A percentile compares a stretch with the other conserved stretches of the same genome.
Conservation (phyloP, 192 early-diverging fungal genomes). For the Anaeromyces robustus region DNA sequence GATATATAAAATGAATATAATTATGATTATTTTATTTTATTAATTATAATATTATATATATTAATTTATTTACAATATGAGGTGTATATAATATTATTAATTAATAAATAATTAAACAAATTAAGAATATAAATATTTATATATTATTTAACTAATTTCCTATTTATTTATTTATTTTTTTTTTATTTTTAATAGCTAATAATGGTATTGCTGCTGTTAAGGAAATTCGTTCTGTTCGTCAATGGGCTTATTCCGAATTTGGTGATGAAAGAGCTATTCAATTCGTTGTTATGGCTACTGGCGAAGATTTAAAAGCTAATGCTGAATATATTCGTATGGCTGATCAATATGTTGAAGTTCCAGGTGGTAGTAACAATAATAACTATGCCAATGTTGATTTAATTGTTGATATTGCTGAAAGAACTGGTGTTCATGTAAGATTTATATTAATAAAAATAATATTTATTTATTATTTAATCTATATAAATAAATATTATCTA, state of each 20-base stretch:
- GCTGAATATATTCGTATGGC: constrained; percentile 99
- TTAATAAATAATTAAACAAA: too few relatives aligned
- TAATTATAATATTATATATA: too few relatives aligned
- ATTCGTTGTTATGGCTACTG: constrained; percentile 91
- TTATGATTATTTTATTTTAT: too few relatives aligned
- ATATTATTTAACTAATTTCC: too few relatives aligned
- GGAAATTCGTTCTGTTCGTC: constrained; percentile 91
- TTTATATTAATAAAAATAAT: not conserved
- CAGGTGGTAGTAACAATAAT: constrained; percentile 94
- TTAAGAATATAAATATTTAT: too few relatives aligned
- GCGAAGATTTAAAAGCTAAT: constrained; percentile 91
- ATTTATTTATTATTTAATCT: constrained; percentile 4
- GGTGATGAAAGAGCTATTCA: constrained; percentile 88
- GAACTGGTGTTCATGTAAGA: constrained; percentile 68
- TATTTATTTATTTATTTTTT: too few relatives aligned
- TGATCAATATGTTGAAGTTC: constrained; percentile 96
- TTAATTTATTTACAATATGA: too few relatives aligned
- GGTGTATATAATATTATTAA: too few relatives aligned
- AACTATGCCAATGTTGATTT: constrained; percentile 98
- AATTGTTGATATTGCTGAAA: constrained; percentile 95
- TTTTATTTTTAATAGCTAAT: constrained; percentile 45
- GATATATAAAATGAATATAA: too few relatives aligned
- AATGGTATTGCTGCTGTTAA: constrained; percentile 99
- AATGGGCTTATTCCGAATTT: constrained; percentile 98
- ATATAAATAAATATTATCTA: too few relatives aligned